These are phyloP conservation scores for Rhodosporidiobolus sp. DNA, from an alignment of 768 basidiomycete species.

Conservation along the genomic window DNA sequence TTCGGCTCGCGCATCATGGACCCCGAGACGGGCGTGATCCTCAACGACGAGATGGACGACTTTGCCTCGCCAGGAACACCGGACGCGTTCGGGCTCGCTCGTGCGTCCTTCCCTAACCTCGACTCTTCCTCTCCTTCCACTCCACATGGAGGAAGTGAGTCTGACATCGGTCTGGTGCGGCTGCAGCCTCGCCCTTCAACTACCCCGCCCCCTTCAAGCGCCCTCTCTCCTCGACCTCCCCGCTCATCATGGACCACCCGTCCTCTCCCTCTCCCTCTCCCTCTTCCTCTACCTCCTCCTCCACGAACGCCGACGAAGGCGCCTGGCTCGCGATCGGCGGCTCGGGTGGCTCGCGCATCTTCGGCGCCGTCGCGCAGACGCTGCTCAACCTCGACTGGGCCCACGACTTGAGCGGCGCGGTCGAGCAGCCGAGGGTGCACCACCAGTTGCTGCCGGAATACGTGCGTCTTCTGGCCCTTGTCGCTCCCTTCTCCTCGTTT, in stretches of 20 bases:
- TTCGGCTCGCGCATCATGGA: constrained; percentile 89
- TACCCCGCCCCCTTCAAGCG: constrained; percentile 85
- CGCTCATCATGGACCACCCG: constrained; percentile 71
- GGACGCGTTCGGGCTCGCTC: constrained; percentile 76
- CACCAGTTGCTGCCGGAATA: constrained; percentile 73
- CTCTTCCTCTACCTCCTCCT: background rate
- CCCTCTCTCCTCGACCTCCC: constrained; percentile 78
- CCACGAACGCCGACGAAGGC: constrained; percentile 57
- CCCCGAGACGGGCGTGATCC: constrained; percentile 76
- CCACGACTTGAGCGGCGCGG: constrained; percentile 69
- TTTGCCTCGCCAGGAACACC: constrained; percentile 81
- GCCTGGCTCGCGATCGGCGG: constrained; percentile 75
- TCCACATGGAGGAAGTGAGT: too few species aligned
- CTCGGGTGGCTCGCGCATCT: constrained; percentile 83
- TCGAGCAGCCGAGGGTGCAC: constrained; percentile 81
- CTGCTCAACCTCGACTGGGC: constrained; percentile 72
- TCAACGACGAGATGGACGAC: constrained; percentile 83
- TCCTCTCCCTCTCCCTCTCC: constrained; percentile 6
- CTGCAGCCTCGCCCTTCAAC: constrained; percentile 55
- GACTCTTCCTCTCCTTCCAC: background rate
- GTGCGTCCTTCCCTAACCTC: too few species aligned
- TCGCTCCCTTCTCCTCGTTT: background rate
- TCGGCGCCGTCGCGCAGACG: constrained; percentile 72
- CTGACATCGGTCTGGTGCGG: background rate
- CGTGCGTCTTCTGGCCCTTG: constrained; percentile 44